Percentiles rank a stretch among this genome's conserved stretches.
These are phyloP conservation scores for Apium graveolens DNA, from an alignment of 129 eudicot species.

Conservation along the genomic window DNA sequence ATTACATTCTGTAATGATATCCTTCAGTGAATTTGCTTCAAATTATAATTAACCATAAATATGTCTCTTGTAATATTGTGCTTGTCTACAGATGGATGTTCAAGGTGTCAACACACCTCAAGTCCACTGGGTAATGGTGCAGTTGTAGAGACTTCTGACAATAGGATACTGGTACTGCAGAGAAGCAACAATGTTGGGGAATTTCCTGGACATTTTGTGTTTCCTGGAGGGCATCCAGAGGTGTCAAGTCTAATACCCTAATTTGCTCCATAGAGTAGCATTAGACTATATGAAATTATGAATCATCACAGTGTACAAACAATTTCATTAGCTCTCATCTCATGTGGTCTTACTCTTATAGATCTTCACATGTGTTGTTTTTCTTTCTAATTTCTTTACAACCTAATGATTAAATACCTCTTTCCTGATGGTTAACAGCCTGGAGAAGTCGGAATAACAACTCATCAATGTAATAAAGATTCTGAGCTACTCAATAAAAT, in stretches of 20 bases:
- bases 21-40: not conserved
- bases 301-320: not conserved
- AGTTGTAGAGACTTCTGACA: slow-evolving; percentile 73
- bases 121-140: slow-evolving; percentile 97
- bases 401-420: not conserved
- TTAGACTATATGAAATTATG: not conserved
- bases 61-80: not conserved
- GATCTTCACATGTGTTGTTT: not conserved
- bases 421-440: slow-evolving; percentile 51
- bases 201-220: slow-evolving; percentile 89
- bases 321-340: slow-evolving; percentile 4
- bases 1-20: not conserved
- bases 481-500: slow-evolving; percentile 26
- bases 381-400: not conserved
- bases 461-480: slow-evolving; percentile 33
- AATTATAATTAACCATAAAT: not conserved
- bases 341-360: not conserved
- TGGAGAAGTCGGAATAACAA: slow-evolving; percentile 58
- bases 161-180: slow-evolving; percentile 66
- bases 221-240: slow-evolving; percentile 99
- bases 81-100: slow-evolving; percentile 46
- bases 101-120: slow-evolving; percentile 80
- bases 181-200: slow-evolving; percentile 96
- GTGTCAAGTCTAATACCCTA: slow-evolving; percentile 19
- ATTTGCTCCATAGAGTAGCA: not conserved